Evolutionary conservation across 257 asterid genomes (phyloP).

Genomic region (Solanum chiquidenum): DNA sequence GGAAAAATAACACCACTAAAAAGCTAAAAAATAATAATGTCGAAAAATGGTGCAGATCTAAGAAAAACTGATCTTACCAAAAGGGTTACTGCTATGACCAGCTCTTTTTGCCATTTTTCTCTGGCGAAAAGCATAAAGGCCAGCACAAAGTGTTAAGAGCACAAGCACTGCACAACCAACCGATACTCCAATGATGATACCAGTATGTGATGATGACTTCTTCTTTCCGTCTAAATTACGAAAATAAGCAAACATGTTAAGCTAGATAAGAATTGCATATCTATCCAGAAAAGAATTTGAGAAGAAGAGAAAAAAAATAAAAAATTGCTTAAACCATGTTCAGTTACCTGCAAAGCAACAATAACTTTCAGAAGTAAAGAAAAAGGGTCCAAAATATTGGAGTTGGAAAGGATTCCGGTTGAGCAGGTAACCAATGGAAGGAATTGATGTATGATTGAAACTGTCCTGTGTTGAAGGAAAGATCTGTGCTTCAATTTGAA

Average conservation of each 20-base stretch:
- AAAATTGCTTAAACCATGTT: not conserved
- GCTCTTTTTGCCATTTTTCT: constrained; percentile 39
- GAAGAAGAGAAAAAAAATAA: not conserved
- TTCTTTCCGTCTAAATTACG: constrained; percentile 25
- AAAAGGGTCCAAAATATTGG: constrained; percentile 55
- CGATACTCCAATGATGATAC: constrained; percentile 49
- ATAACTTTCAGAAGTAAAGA: constrained; percentile 46
- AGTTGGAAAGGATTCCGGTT: constrained; percentile 55
- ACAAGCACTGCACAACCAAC: constrained; percentile 45
- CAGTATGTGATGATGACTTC: constrained; percentile 38
- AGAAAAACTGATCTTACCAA: constrained; percentile 39
- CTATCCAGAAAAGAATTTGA: not conserved
- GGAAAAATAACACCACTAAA: not conserved
- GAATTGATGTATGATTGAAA: constrained; percentile 47
- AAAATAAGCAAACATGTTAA: not conserved
- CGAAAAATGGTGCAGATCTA: not conserved
- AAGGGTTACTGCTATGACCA: constrained; percentile 42
- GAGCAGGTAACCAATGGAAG: constrained; percentile 50
- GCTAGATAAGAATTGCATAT: not conserved
- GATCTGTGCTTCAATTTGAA: constrained; percentile 41
- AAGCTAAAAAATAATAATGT: not conserved
- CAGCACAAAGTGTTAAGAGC: constrained; percentile 34
- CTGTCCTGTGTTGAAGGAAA: constrained; percentile 55
- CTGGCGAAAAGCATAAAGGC: constrained; percentile 48
- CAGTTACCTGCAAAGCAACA: constrained; percentile 56